Conservation (phyloP, 305 asterid species). For the Fraxinus ornus region DNA sequence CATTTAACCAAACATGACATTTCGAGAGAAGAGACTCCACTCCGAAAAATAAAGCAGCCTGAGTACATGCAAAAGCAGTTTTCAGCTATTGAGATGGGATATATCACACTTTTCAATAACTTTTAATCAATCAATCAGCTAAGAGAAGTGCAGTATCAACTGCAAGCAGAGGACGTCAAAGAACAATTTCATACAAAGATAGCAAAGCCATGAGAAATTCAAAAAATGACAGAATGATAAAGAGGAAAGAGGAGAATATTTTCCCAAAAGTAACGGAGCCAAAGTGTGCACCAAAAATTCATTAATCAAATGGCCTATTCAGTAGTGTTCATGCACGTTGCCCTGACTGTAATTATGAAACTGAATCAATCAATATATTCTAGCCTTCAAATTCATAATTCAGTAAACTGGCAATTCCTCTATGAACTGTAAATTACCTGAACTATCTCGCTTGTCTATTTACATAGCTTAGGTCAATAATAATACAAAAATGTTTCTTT, state of each 20-base stretch:
- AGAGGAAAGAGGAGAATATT: neutral
- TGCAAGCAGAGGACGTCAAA: neutral
- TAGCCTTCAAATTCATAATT: neutral
- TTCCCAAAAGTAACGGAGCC: neutral
- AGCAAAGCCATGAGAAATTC: neutral
- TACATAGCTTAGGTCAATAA: conserved; percentile 4
- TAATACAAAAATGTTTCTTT: neutral
- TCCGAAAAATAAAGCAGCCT: conserved; percentile 90
- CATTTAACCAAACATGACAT: conserved; percentile 66
- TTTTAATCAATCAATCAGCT: neutral
- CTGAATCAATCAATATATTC: neutral
- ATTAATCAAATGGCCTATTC: conserved; percentile 1
- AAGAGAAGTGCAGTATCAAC: neutral
- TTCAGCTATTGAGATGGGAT: conserved; percentile 18
- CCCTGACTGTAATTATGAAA: conserved; percentile 3
- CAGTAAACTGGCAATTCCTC: neutral
- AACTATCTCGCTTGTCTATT: conserved; percentile 11
- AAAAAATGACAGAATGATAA: conserved; percentile 11
- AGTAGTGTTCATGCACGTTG: neutral
- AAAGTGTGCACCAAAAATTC: neutral
- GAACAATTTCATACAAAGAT: conserved; percentile 8
- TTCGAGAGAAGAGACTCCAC: conserved; percentile 65
- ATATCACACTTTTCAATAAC: conserved; percentile 15
- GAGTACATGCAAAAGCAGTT: conserved; percentile 28
- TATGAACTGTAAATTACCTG: conserved; percentile 1